phyloP scores from a whole-genome alignment of 768 basidiomycete species.

The Suillus brevipes region DNA sequence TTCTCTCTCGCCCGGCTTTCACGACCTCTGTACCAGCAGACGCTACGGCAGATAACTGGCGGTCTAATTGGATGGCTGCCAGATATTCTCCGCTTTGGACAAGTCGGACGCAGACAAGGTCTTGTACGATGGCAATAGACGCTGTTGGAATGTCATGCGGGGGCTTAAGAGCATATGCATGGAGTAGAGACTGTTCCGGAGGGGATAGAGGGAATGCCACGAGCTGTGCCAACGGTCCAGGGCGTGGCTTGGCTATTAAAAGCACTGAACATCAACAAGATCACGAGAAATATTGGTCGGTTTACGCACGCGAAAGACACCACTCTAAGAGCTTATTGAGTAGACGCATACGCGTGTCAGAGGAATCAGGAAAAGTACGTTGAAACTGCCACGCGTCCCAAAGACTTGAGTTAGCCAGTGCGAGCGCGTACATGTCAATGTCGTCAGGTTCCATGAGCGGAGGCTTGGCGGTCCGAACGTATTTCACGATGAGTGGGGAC shows the following conservation, averaged over 20 bases:
- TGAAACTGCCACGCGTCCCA: slow-evolving; percentile 77
- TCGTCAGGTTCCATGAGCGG: slow-evolving; percentile 66
- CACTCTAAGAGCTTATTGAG: slow-evolving; percentile 63
- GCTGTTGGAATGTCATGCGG: slow-evolving; percentile 46
- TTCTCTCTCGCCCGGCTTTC: slow-evolving; percentile 50
- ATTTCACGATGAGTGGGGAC: slow-evolving; percentile 62
- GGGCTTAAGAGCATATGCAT: slow-evolving; percentile 57
- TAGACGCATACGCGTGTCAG: slow-evolving; percentile 52
- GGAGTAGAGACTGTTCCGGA: slow-evolving; percentile 62
- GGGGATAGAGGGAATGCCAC: slow-evolving; percentile 64
- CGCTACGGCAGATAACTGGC: slow-evolving; percentile 52
- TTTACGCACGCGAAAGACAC: slow-evolving; percentile 65
- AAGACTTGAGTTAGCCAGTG: slow-evolving; percentile 64
- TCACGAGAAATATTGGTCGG: background rate
- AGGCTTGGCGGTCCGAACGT: slow-evolving; percentile 76
- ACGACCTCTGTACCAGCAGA: slow-evolving; percentile 32
- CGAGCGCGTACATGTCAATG: slow-evolving; percentile 66
- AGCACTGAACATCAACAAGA: slow-evolving; percentile 7
- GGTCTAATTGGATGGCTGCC: slow-evolving; percentile 77
- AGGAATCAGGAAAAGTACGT: slow-evolving; percentile 63
- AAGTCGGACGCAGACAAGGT: slow-evolving; percentile 77
- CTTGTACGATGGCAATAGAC: slow-evolving; percentile 63
- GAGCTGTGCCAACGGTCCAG: slow-evolving; percentile 57
- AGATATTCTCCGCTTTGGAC: slow-evolving; percentile 69
- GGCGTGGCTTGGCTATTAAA: slow-evolving; percentile 56